phyloP scores from a whole-genome alignment of 768 basidiomycete species.

The Calvatia gigantea region DNA sequence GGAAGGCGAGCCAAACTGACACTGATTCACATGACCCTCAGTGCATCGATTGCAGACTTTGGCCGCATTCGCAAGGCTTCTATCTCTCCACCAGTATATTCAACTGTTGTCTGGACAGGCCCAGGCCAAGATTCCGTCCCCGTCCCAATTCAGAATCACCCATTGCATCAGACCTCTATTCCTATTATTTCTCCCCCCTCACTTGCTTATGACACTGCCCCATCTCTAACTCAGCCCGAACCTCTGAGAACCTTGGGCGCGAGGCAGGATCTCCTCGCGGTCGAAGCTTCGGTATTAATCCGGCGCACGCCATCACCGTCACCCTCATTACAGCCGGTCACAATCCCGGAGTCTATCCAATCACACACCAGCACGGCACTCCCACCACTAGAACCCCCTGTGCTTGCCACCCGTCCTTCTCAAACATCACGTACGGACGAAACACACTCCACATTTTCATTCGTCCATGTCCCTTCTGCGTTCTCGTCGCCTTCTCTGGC shows the following conservation, averaged over 20 bases:
- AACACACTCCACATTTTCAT: conserved; percentile 9
- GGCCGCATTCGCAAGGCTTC: conserved; percentile 18
- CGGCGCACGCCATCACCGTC: background rate
- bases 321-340: background rate
- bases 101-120: conserved; percentile 17
- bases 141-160: conserved; percentile 14
- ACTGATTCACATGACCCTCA: conserved; percentile 2
- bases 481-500: conserved; percentile 2
- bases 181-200: background rate
- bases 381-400: background rate
- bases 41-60: conserved; percentile 6
- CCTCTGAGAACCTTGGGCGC: background rate
- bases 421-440: conserved; percentile 11
- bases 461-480: conserved; percentile 6
- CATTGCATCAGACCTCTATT: conserved; percentile 11
- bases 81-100: conserved; percentile 22
- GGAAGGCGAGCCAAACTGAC: background rate
- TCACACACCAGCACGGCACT: background rate
- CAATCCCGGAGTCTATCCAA: background rate
- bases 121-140: conserved; percentile 12
- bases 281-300: background rate
- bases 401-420: conserved; percentile 6
- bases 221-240: background rate
- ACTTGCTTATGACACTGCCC: background rate
- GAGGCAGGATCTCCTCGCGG: background rate